Percentiles rank a stretch among this genome's conserved stretches.
Evolutionary conservation across 352 stramenopile species (phyloP).

Genomic region (Blastocystis sp.): DNA sequence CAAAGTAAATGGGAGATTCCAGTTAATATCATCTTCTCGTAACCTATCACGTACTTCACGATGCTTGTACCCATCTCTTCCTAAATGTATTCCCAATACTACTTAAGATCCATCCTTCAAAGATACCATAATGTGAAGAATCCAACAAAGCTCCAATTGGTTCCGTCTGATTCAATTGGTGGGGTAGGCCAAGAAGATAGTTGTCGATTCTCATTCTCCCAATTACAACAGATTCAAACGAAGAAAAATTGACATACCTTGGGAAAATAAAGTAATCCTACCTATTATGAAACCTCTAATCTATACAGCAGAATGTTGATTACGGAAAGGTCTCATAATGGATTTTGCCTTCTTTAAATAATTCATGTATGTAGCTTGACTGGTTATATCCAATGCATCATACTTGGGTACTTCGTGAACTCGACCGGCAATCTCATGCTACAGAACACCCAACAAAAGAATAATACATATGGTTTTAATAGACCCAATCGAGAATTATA

Average conservation of each 20-base stretch:
- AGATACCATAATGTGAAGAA: neutral
- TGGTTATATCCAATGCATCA: neutral
- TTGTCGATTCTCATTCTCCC: constrained; percentile 45
- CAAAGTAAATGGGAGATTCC: neutral
- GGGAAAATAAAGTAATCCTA: constrained; percentile 66
- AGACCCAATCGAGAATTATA: neutral
- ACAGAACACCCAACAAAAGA: neutral
- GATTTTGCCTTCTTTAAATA: neutral
- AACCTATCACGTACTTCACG: neutral
- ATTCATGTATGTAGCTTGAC: neutral
- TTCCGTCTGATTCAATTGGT: neutral
- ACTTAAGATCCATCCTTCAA: neutral
- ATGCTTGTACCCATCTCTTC: neutral
- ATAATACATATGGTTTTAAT: neutral
- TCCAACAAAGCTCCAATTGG: neutral
- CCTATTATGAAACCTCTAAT: neutral
- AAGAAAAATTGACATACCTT: neutral
- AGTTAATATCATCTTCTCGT: neutral
- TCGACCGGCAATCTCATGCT: constrained; percentile 28
- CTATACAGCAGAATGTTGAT: constrained; percentile 26
- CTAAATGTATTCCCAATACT: constrained; percentile 43
- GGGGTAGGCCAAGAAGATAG: constrained; percentile 30
- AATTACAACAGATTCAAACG: constrained; percentile 8
- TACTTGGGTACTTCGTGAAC: constrained; percentile 24
- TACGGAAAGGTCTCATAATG: neutral